These are phyloP conservation scores for Lepidium africanum DNA, from an alignment of 345 rosid species.

Conservation along the genomic window DNA sequence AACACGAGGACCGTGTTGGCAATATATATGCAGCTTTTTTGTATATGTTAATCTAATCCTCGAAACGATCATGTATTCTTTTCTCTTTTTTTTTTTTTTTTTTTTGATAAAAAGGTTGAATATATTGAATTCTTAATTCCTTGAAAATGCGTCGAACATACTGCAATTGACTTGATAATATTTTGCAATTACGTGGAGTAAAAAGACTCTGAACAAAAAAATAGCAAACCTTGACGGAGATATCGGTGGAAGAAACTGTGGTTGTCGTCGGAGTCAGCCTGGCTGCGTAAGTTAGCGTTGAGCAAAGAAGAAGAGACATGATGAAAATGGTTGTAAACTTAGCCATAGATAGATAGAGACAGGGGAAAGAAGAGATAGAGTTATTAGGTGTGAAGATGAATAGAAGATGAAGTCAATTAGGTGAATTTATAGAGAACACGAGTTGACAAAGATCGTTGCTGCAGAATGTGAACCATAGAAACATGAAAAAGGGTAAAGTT, in stretches of 20 bases:
- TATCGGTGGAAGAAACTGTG: constrained; percentile 17
- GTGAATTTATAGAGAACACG: constrained; percentile 23
- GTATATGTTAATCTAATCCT: too few species aligned
- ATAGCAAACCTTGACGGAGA: constrained; percentile 31
- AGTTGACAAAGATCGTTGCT: constrained; percentile 17
- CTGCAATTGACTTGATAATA: neutral
- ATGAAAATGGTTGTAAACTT: constrained; percentile 32
- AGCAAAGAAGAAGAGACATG: constrained; percentile 41
- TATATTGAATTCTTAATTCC: too few species aligned
- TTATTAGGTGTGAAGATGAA: constrained; percentile 9
- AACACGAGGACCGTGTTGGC: too few species aligned
- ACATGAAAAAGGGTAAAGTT: constrained; percentile 1
- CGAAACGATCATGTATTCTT: too few species aligned
- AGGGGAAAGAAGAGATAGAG: neutral
- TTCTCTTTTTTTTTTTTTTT: too few species aligned
- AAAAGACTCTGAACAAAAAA: neutral
- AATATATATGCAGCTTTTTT: too few species aligned
- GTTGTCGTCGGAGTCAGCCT: constrained; percentile 35
- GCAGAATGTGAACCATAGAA: constrained; percentile 24
- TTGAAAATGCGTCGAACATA: neutral
- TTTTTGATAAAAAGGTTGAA: too few species aligned
- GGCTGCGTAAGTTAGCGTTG: constrained; percentile 36
- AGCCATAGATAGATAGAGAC: constrained; percentile 20
- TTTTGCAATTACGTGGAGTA: neutral
- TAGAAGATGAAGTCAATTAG: constrained; percentile 15